A percentile compares a stretch with the other conserved stretches of the same genome.
phyloP scores from a whole-genome alignment of 371 early-diverging fungal species.

The Cokeromyces recurvatus region DNA sequence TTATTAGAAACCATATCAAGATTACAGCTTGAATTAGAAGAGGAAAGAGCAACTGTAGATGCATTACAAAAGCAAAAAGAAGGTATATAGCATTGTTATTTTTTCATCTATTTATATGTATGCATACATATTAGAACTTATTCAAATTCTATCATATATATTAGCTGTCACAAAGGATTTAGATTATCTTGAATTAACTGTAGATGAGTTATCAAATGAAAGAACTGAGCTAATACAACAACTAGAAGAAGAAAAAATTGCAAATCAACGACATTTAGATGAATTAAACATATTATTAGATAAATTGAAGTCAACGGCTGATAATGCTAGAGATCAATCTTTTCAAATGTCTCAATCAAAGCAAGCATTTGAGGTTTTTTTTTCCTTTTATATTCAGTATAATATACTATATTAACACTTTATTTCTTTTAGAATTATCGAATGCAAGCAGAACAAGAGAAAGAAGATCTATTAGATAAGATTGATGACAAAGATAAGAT shows the following conservation, averaged over 20 bases:
- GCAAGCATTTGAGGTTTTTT: conserved; percentile 4
- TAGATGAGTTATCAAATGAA: conserved; percentile 45
- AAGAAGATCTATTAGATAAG: too few relatives aligned
- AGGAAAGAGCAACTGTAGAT: conserved; percentile 1
- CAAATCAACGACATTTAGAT: background rate
- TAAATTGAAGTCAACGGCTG: conserved; percentile 1
- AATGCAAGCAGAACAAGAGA: too few relatives aligned
- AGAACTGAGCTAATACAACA: conserved; percentile 24
- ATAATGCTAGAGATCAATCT: conserved; percentile 5
- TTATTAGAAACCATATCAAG: too few relatives aligned
- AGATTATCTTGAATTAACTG: conserved; percentile 33
- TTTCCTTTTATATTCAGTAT: too few relatives aligned
- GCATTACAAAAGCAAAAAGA: conserved; percentile 11
- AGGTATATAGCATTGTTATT: background rate
- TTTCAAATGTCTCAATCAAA: conserved; percentile 2
- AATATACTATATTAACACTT: too few relatives aligned
- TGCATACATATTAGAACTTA: background rate
- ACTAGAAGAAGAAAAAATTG: conserved; percentile 27
- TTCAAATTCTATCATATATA: background rate
- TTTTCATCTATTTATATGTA: too few relatives aligned
- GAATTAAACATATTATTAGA: conserved; percentile 3
- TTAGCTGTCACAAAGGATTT: conserved; percentile 33
- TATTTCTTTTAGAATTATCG: too few relatives aligned
- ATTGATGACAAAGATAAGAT: background rate
- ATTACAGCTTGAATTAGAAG: conserved; percentile 8